These are phyloP conservation scores for Medicago lupulina DNA, from an alignment of 306 rosid genomes.

Conservation along the genomic window DNA sequence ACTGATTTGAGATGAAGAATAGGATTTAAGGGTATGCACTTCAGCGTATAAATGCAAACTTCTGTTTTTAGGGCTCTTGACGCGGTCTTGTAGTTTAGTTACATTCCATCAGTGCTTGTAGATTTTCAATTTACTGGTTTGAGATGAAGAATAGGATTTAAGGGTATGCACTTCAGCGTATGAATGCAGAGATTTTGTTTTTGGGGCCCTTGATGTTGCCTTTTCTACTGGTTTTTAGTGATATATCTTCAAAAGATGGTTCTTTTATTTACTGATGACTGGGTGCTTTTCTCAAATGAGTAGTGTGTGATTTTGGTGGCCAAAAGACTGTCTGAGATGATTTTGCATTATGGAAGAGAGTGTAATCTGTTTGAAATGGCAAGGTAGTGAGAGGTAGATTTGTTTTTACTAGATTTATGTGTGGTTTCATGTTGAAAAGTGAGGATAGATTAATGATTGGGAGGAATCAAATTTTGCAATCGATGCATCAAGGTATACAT, in stretches of 20 bases:
- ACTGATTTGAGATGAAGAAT: conserved; percentile 11
- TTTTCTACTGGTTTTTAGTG: conserved; percentile 10
- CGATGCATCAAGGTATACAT: background rate
- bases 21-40: background rate
- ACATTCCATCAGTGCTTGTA: background rate
- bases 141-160: background rate
- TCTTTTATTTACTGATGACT: background rate
- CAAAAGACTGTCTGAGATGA: background rate
- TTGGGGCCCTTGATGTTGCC: background rate
- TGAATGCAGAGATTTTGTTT: background rate
- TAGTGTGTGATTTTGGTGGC: background rate
- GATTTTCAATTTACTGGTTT: background rate
- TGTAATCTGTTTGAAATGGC: background rate
- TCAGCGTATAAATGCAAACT: background rate
- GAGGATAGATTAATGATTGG: background rate
- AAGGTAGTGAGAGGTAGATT: background rate
- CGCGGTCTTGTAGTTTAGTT: too few species aligned
- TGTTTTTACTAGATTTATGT: conserved; percentile 19
- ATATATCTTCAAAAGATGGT: conserved; percentile 5
- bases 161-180: conserved; percentile 18
- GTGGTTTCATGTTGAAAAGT: conserved; percentile 5
- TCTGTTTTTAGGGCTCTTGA: too few species aligned
- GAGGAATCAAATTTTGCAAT: conserved; percentile 2
- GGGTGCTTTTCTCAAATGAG: background rate
- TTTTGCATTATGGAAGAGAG: background rate